A percentile compares a stretch with the other conserved stretches of the same genome.
These are phyloP conservation scores for Russula emetica DNA, from an alignment of 768 basidiomycete genomes.

Conservation along the genomic window DNA sequence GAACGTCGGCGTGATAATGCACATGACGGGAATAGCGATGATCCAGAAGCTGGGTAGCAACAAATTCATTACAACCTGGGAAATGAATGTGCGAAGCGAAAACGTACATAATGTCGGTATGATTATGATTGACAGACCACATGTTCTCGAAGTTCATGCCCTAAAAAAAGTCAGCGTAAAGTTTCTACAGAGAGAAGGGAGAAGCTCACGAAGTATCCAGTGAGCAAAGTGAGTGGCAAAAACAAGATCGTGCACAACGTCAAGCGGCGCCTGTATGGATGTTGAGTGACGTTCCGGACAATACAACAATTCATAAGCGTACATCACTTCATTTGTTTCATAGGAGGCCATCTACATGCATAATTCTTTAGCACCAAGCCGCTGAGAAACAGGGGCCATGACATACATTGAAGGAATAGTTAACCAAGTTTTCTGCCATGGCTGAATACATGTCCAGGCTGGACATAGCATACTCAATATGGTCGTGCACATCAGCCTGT, in stretches of 20 bases:
- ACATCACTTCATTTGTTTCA: conserved; percentile 75
- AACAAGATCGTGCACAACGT: conserved; percentile 68
- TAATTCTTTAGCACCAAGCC: not conserved
- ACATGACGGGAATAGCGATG: conserved; percentile 58
- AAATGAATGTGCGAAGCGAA: conserved; percentile 4
- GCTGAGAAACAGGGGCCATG: not conserved
- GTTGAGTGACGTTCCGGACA: conserved; percentile 10
- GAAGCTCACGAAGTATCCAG: conserved; percentile 62
- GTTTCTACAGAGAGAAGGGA: not conserved
- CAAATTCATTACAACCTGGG: not conserved
- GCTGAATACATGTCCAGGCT: conserved; percentile 71
- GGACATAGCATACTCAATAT: conserved; percentile 66
- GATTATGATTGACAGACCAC: conserved; percentile 44
- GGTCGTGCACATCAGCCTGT: conserved; percentile 71
- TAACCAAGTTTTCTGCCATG: conserved; percentile 67
- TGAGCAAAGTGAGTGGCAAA: conserved; percentile 64
- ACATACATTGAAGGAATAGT: conserved; percentile 69
- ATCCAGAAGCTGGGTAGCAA: conserved; percentile 53
- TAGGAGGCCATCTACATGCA: conserved; percentile 57
- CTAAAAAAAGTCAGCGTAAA: conserved; percentile 34
- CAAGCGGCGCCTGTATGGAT: conserved; percentile 48
- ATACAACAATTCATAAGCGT: conserved; percentile 27
- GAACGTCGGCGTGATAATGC: conserved; percentile 49
- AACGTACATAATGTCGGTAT: conserved; percentile 29
- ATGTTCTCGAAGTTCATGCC: conserved; percentile 62